Base-by-base conservation (phyloP, 2,329 filamentous ascomycete genomes). In the Colletotrichum sp. region DNA sequence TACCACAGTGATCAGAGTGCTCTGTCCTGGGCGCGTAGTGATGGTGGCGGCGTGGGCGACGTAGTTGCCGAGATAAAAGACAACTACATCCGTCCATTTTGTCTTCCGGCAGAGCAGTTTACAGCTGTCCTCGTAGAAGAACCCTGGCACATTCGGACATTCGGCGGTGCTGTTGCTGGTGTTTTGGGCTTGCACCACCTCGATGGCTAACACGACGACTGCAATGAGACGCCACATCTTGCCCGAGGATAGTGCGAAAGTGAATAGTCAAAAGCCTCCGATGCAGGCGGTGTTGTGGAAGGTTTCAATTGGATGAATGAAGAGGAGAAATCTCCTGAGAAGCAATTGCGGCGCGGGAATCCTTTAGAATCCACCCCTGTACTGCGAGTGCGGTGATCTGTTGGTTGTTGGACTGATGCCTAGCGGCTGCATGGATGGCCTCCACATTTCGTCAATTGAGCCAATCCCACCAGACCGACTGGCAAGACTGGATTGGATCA, bases 231-330 rank as follows among this genome's bases (percentile, higher is more conserved):
- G 43, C 43, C 43, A 48, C 43, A 48, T 48, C 0, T 48, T 48
- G 39, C 18, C 1, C 1, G 39, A n/a, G 16, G 3, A 18, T 12
- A n/a, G 39, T 6, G 18, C 39, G 18, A n/a, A n/a, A 48, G 18
- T 10, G 18, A 3, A n/a, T 12, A 6, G 39, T n/a, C 8, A n/a
- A 12, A 3, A 48, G 16, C 39, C 39, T 48, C 18, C 39, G 9
- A n/a, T 1, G 39, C 4, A 10, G 18, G n/a, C 43, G 18, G 0
- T 22, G 1, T 48, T 8, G 43, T 48, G 0, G 2, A 4, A 22
- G 43, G 3, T 1, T 48, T 13, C 43, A 7, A 48, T 48, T 13
- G 18, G 6, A 13, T 22, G 43, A 1, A 13, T 22, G 43, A 48
- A 22, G 18, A 22, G 3, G 2, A 22, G 0, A 48, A 22, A 0